phyloP scores from a whole-genome alignment of 2,329 filamentous ascomycete genomes.

The Furcasterigmium furcatum region DNA sequence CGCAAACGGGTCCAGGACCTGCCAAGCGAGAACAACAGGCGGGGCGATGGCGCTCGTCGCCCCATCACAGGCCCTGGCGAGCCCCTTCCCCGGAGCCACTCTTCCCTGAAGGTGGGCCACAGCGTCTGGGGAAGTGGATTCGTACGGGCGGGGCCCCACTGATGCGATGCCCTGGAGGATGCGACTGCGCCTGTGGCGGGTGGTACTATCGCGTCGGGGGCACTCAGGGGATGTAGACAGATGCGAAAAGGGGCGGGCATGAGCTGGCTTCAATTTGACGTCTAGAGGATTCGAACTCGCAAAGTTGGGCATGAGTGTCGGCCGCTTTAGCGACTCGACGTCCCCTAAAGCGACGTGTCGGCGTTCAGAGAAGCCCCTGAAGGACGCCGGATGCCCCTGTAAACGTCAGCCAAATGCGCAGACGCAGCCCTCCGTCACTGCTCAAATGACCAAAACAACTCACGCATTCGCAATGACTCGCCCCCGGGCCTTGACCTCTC shows the following conservation, averaged over 20 bases:
- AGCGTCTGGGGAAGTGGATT: slow-evolving; percentile 15
- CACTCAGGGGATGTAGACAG: too few species aligned
- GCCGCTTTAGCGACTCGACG: neutral
- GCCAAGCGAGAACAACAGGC: neutral
- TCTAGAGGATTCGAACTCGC: too few species aligned
- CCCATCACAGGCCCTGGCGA: slow-evolving; percentile 2
- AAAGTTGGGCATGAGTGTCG: too few species aligned
- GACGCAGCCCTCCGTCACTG: too few species aligned
- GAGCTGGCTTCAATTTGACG: too few species aligned
- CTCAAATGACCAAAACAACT: too few species aligned
- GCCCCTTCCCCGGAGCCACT: slow-evolving; percentile 11
- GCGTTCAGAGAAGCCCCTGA: neutral
- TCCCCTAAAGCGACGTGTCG: neutral
- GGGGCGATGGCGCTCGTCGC: neutral
- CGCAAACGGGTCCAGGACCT: neutral
- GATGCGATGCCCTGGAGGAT: neutral
- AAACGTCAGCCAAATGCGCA: too few species aligned
- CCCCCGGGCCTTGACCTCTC: neutral
- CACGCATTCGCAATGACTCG: neutral
- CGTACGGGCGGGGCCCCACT: slow-evolving; percentile 5
- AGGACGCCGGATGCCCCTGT: neutral
- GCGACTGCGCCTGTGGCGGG: too few species aligned
- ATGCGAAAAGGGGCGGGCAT: too few species aligned
- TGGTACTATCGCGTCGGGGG: too few species aligned
- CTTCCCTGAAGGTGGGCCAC: slow-evolving; percentile 3